Percentiles rank a stretch among this genome's conserved stretches.
Evolutionary conservation across 257 asterid species (phyloP).

Genomic region (Dorcoceras hygrometricum): DNA sequence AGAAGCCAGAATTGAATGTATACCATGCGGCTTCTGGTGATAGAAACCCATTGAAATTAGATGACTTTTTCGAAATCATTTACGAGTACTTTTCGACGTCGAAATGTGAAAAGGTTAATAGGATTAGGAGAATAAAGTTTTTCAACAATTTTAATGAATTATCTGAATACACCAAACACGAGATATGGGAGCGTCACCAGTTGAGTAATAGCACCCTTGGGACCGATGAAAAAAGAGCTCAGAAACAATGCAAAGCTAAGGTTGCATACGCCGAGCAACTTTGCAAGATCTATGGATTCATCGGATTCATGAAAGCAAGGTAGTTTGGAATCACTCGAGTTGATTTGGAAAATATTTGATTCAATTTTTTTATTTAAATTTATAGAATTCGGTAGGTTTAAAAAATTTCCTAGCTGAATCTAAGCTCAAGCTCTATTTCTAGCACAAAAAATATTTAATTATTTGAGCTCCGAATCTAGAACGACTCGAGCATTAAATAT

Average conservation of each 20-base stretch:
- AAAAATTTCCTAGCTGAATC: no score
- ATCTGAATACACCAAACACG: conserved; percentile 5
- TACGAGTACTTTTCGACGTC: conserved; percentile 8
- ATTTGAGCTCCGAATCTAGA: no score
- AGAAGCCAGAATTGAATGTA: conserved; percentile 5
- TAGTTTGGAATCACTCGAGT: no score
- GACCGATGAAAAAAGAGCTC: background rate
- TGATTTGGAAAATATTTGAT: no score
- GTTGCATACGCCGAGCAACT: conserved; percentile 21
- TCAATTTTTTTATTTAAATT: no score
- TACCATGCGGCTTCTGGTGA: conserved; percentile 20
- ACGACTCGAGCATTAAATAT: no score
- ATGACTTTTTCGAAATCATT: conserved; percentile 1
- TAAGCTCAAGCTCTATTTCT: no score
- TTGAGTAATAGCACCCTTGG: background rate
- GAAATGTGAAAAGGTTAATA: background rate
- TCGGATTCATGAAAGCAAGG: no score
- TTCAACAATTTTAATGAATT: conserved; percentile 6
- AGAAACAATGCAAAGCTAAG: background rate
- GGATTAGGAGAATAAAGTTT: conserved; percentile 3
- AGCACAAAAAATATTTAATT: no score
- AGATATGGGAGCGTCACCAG: background rate
- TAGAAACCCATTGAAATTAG: conserved; percentile 4
- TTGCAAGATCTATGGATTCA: conserved; percentile 22
- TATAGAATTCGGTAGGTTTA: no score